Conservation (phyloP, 768 basidiomycete genomes). For the Lactarius hatsudake region DNA sequence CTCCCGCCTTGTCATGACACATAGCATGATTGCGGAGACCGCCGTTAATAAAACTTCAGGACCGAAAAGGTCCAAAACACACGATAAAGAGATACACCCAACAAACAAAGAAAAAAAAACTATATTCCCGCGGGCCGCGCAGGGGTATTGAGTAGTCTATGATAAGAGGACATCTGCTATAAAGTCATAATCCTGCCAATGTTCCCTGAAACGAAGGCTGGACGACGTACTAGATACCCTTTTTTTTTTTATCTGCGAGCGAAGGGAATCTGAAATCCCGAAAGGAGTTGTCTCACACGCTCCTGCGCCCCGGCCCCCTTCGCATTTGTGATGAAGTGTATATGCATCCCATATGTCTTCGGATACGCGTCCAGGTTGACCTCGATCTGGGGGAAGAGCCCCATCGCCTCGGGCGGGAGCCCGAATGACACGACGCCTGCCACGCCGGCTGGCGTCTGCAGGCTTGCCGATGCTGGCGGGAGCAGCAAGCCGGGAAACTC, state of each 20-base stretch:
- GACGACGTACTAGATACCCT: not conserved
- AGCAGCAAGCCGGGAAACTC: slow-evolving; percentile 85
- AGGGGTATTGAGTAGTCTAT: not conserved
- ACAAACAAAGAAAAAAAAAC: not conserved
- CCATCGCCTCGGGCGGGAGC: slow-evolving; percentile 78
- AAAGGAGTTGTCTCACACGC: slow-evolving; percentile 78
- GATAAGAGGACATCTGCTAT: not conserved
- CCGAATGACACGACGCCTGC: slow-evolving; percentile 90
- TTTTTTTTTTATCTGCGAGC: slow-evolving; percentile 36
- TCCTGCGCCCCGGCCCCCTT: slow-evolving; percentile 88
- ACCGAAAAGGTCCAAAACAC: not conserved
- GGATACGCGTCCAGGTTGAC: slow-evolving; percentile 91
- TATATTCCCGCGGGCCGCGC: not conserved
- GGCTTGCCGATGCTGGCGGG: slow-evolving; percentile 67
- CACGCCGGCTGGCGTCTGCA: slow-evolving; percentile 71
- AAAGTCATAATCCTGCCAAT: not conserved
- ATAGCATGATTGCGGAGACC: not conserved
- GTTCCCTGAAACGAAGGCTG: not conserved
- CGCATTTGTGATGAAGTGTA: slow-evolving; percentile 90
- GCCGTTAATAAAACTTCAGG: not conserved
- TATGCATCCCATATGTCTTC: slow-evolving; percentile 82
- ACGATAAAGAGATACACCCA: too few relatives aligned
- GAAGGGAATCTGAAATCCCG: slow-evolving; percentile 93
- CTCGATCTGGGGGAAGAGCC: slow-evolving; percentile 93
- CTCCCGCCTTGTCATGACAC: not conserved